phyloP scores from a whole-genome alignment of 495 filamentous ascomycete species.

The Neurospora sp. region DNA sequence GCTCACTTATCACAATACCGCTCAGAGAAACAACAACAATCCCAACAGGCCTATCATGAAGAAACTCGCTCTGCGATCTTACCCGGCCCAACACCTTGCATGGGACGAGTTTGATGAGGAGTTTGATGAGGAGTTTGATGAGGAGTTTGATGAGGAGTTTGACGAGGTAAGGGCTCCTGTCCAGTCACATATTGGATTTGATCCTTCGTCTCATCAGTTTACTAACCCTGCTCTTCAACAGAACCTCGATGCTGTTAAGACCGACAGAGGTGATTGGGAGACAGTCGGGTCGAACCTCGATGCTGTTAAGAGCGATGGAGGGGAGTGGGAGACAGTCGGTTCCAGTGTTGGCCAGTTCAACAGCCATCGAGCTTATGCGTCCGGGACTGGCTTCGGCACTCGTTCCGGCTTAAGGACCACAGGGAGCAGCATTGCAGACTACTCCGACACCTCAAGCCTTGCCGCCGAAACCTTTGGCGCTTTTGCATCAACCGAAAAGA shows the following conservation, averaged over 20 bases:
- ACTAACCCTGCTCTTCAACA: conserved; percentile 1
- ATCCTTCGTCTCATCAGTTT: not conserved
- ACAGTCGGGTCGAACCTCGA: conserved; percentile 11
- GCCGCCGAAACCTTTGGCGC: not conserved
- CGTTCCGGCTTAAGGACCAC: conserved; percentile 10
- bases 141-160: conserved; percentile 11
- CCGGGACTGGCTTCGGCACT: conserved; percentile 2
- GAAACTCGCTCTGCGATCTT: conserved; percentile 1
- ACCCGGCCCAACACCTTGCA: not conserved
- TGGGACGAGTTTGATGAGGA: conserved; percentile 8
- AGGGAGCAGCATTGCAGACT: conserved; percentile 31
- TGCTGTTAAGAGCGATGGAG: conserved; percentile 12
- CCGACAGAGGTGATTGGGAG: conserved; percentile 20
- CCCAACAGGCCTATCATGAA: conserved; percentile 4
- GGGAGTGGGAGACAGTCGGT: conserved; percentile 22
- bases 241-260: conserved; percentile 8
- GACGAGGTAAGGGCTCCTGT: conserved; percentile 11
- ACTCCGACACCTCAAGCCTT: conserved; percentile 19
- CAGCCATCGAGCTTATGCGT: conserved; percentile 17
- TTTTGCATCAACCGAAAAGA: conserved; percentile 14
- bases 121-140: conserved; percentile 12
- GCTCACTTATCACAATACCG: not conserved
- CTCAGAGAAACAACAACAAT: conserved; percentile 5
- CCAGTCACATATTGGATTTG: not conserved
- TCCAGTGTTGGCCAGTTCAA: conserved; percentile 14